Base-by-base conservation (phyloP, 257 asterid genomes). In the Schizonepeta tenuifolia region DNA sequence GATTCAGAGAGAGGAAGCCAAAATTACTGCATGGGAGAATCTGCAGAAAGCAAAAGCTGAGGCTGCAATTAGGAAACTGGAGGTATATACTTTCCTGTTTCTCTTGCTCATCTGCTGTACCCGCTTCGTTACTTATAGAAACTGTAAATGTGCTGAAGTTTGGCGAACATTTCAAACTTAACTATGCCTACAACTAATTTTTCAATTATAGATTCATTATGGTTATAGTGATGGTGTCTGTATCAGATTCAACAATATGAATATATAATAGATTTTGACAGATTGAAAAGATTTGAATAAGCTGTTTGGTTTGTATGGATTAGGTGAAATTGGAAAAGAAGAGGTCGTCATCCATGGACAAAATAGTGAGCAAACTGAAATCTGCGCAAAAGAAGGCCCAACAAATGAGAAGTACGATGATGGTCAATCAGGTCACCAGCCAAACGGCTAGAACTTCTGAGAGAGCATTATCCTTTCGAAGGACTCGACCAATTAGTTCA, bases 291-390 rank as follows among this genome's bases (percentile, higher is more conserved):
- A 53, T 38, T 68, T 28, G 70, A 36, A 17, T 51, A 12, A 38
- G 50, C 70, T 41, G 67, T 81, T 78, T 66, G 20, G 18, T 61
- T 33, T 62, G 35, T 71, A 49, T 60, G 64, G 14, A 75, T 79
- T 78, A 95, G 99, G 86, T 95, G 97, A 88, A 95, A 80, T 28
- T 95, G 91, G 98, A 95, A 75, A 95, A 92, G 84, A 95, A 87
- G 92, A 88, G 96, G 79, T 88, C 99, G 13, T 83, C 97, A 26
- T 92, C 99, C 31, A 92, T 92, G 91, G 97, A 88, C 83, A 95
- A 84, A 82, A 95, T 95, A 62, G 81, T 92, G 97, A 90, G 82
- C 64, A 95, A 90, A 83, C 82, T 95, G 73, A 85, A 86, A 79
- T 85, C 86, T 8, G 97, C 98, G 38, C 97, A 95, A 63, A 90